Conservation (phyloP, 139 green algal genomes). For the Coccomyxa sp. region DNA sequence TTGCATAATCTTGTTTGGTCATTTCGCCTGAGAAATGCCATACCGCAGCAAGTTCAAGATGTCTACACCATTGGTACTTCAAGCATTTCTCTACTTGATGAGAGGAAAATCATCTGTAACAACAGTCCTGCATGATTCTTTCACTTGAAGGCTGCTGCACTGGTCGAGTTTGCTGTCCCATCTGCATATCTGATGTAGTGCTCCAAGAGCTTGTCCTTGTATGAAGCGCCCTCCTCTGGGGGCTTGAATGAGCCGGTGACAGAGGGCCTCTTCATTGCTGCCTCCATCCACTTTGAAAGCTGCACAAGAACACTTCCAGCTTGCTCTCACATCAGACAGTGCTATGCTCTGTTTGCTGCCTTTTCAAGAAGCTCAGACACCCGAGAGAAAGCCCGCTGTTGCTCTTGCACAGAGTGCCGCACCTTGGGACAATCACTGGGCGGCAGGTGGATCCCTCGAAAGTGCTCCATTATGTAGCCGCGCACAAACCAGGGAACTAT, state of each 20-base stretch:
- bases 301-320: neutral
- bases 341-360: neutral
- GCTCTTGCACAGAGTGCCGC: neutral
- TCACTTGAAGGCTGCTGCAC: neutral
- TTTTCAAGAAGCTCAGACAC: neutral
- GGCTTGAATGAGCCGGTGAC: neutral
- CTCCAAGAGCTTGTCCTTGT: neutral
- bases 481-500: conserved; percentile 22
- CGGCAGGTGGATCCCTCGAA: neutral
- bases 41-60: too few species aligned
- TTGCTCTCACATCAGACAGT: neutral
- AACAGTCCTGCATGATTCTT: neutral
- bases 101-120: too few species aligned
- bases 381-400: neutral
- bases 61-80: too few species aligned
- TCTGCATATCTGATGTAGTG: neutral
- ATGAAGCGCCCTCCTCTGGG: neutral
- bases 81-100: too few species aligned
- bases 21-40: too few species aligned
- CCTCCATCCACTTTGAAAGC: neutral
- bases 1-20: too few species aligned
- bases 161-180: neutral
- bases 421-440: too few species aligned
- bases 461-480: conserved; percentile 16
- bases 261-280: neutral